phyloP scores from a whole-genome alignment of 257 asterid genomes.

The Gynochthodes officinalis region DNA sequence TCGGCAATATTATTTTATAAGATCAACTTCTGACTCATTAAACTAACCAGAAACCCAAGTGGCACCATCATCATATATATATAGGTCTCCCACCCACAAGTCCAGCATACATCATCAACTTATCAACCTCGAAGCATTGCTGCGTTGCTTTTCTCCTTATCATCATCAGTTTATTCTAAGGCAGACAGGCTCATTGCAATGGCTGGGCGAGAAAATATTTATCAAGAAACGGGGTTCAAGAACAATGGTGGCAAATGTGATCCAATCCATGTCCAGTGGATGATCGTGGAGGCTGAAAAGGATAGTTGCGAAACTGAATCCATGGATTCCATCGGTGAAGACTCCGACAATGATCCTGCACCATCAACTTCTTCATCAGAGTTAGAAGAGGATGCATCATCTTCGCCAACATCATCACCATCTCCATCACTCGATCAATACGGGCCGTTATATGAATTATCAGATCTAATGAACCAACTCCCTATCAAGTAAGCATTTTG shows the following conservation, averaged over 20 bases:
- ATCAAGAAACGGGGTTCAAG: slow-evolving; percentile 26
- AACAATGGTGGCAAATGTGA: slow-evolving; percentile 3
- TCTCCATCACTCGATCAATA: slow-evolving; percentile 20
- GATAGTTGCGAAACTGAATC: slow-evolving; percentile 25
- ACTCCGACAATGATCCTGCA: slow-evolving; percentile 21
- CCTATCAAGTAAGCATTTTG: slow-evolving; percentile 55
- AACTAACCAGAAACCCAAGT: not conserved
- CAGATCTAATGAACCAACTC: slow-evolving; percentile 53
- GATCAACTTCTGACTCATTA: slow-evolving; percentile 2
- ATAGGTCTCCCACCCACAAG: not conserved
- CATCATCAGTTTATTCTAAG: not conserved
- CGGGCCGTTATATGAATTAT: slow-evolving; percentile 43
- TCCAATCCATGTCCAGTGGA: slow-evolving; percentile 30
- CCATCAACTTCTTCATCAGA: slow-evolving; percentile 36
- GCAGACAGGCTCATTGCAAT: slow-evolving; percentile 1
- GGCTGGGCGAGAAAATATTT: slow-evolving; percentile 22
- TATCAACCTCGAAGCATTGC: not conserved
- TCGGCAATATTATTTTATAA: not conserved
- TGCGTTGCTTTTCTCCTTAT: not conserved
- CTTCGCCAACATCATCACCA: slow-evolving; percentile 29
- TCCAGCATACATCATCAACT: not conserved
- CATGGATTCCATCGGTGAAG: slow-evolving; percentile 23
- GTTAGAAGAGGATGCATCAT: slow-evolving; percentile 39
- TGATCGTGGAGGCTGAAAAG: slow-evolving; percentile 20
- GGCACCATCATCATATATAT: slow-evolving; percentile 8